Evolutionary conservation across 805 yeast genomes (phyloP).

Genomic region (Sungouiozyma ichnusensis): DNA sequence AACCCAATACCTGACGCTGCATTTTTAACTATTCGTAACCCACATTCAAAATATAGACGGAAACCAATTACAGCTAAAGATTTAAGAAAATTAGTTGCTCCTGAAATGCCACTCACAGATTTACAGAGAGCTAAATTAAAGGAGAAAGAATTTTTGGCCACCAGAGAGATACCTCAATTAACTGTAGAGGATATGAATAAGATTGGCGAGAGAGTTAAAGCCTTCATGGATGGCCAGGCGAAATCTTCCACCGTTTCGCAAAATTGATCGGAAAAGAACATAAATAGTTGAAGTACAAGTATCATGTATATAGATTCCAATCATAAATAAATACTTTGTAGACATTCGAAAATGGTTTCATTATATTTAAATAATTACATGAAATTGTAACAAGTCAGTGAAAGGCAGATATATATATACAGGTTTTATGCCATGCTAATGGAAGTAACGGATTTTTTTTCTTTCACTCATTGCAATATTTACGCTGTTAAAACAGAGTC

Average conservation of each 20-base stretch:
- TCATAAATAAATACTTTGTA: not conserved
- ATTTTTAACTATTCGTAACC: constrained; percentile 61
- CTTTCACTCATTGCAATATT: too few species aligned
- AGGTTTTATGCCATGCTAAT: too few species aligned
- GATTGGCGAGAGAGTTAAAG: constrained; percentile 34
- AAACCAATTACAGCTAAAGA: constrained; percentile 53
- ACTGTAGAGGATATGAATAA: constrained; percentile 35
- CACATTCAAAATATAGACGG: constrained; percentile 57
- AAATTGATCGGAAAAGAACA: too few species aligned
- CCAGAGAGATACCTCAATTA: constrained; percentile 31
- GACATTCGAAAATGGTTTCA: too few species aligned
- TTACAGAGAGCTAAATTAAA: constrained; percentile 50
- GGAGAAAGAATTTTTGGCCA: constrained; percentile 40
- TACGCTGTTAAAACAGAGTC: constrained; percentile 5
- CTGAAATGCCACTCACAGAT: constrained; percentile 66
- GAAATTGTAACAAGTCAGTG: too few species aligned
- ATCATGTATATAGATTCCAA: not conserved
- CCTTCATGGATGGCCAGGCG: constrained; percentile 22
- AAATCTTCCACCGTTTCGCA: not conserved
- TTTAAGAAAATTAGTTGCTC: constrained; percentile 51
- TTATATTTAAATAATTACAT: too few species aligned
- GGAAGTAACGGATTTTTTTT: too few species aligned
- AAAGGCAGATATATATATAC: too few species aligned
- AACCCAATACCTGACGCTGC: constrained; percentile 64
- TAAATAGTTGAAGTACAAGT: too few species aligned